Percentiles rank a stretch among this genome's conserved stretches.
phyloP scores from a whole-genome alignment of 306 rosid species.

The Trifolium dubium region DNA sequence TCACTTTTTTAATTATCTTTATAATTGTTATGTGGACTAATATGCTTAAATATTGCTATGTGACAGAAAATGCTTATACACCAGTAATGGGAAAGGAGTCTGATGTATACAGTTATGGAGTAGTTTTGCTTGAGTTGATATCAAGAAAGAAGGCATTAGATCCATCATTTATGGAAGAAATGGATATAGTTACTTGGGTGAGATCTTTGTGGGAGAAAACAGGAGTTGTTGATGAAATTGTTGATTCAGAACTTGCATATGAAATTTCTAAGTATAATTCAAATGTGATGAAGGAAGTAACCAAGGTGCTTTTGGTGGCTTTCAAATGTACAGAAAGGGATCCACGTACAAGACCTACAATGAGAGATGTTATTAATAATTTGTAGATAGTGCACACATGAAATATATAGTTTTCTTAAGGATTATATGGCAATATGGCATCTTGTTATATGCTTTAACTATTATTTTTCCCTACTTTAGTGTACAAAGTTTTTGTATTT shows the following conservation, averaged over 20 bases:
- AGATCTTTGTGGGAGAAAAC: conserved; percentile 51
- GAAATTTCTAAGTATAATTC: conserved; percentile 49
- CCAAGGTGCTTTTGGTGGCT: conserved; percentile 54
- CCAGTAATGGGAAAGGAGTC: conserved; percentile 52
- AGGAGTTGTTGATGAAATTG: conserved; percentile 50
- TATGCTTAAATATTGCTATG: conserved; percentile 11
- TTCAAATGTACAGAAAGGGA: conserved; percentile 63
- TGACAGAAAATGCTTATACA: conserved; percentile 68
- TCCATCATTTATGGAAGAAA: conserved; percentile 55
- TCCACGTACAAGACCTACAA: conserved; percentile 59
- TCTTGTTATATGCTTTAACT: background rate
- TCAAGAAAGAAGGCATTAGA: conserved; percentile 72
- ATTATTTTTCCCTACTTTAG: background rate
- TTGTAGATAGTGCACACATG: conserved; percentile 35
- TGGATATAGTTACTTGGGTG: conserved; percentile 58
- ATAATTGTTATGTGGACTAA: background rate
- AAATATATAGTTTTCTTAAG: conserved; percentile 16
- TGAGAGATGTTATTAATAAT: conserved; percentile 63
- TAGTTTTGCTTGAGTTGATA: conserved; percentile 75
- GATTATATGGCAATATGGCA: conserved; percentile 2
- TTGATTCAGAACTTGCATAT: conserved; percentile 54
- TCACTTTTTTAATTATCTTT: background rate
- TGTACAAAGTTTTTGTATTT: background rate
- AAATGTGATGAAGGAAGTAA: conserved; percentile 48
- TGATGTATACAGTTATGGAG: conserved; percentile 80